Conservation (phyloP, 2,329 filamentous ascomycete species). For the Fusarium pseudocircinatum region DNA sequence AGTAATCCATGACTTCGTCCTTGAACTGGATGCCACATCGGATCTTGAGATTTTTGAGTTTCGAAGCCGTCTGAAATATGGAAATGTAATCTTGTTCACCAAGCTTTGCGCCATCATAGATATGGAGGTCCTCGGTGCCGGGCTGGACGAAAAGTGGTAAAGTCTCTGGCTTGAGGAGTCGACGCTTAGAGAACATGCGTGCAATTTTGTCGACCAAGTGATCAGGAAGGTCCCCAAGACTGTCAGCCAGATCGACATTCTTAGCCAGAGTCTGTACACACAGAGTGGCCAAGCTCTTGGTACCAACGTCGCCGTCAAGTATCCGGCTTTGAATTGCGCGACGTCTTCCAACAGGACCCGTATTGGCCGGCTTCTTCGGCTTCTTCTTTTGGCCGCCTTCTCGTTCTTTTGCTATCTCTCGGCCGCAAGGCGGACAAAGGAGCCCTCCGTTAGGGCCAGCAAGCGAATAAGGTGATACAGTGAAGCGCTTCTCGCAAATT, state of each 20-base stretch:
- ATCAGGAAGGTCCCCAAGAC: slow-evolving; percentile 67
- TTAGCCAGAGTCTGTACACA: slow-evolving; percentile 71
- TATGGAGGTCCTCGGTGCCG: slow-evolving; percentile 58
- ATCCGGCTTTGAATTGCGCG: slow-evolving; percentile 85
- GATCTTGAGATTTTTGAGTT: slow-evolving; percentile 75
- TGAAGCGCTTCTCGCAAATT: slow-evolving; percentile 86
- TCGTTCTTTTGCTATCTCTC: slow-evolving; percentile 73
- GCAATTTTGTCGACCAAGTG: slow-evolving; percentile 67
- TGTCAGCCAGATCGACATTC: slow-evolving; percentile 70
- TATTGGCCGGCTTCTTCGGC: slow-evolving; percentile 61
- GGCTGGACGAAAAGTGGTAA: slow-evolving; percentile 67
- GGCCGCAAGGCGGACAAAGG: slow-evolving; percentile 85
- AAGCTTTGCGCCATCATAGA: slow-evolving; percentile 72
- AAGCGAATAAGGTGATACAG: slow-evolving; percentile 89
- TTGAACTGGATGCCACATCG: slow-evolving; percentile 93
- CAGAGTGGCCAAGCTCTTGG: slow-evolving; percentile 73
- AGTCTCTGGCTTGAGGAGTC: slow-evolving; percentile 64
- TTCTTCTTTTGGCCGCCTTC: slow-evolving; percentile 51
- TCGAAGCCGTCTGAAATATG: slow-evolving; percentile 80
- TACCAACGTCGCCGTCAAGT: slow-evolving; percentile 78
- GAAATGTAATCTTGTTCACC: slow-evolving; percentile 79
- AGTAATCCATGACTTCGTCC: slow-evolving; percentile 82
- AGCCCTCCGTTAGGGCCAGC: slow-evolving; percentile 84
- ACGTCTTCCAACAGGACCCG: slow-evolving; percentile 66
- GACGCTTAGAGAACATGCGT: slow-evolving; percentile 67